A percentile compares a stretch with the other conserved stretches of the same genome.
Evolutionary conservation across 768 basidiomycete species (phyloP).

Genomic region (Zangia roseola): DNA sequence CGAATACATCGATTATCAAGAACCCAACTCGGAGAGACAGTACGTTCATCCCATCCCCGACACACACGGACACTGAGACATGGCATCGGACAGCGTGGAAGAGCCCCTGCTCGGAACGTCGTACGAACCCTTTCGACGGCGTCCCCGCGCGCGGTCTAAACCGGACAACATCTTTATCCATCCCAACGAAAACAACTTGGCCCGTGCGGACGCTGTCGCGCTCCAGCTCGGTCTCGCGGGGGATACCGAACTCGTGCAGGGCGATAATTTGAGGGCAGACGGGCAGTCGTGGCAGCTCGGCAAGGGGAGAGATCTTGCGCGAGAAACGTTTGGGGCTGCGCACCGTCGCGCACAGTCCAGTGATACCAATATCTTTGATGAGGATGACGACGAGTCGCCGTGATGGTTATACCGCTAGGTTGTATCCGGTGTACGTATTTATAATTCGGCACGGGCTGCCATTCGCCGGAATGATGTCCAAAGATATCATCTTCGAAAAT

Average conservation of each 20-base stretch:
- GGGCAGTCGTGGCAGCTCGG: slow-evolving; percentile 51
- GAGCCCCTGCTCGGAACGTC: slow-evolving; percentile 24
- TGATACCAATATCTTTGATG: slow-evolving; percentile 9
- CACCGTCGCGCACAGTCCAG: slow-evolving; percentile 7
- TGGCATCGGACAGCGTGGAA: slow-evolving; percentile 12
- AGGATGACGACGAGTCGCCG: slow-evolving; percentile 13
- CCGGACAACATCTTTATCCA: slow-evolving; percentile 63
- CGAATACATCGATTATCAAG: slow-evolving; percentile 32
- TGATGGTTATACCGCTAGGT: not conserved
- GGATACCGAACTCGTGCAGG: slow-evolving; percentile 48
- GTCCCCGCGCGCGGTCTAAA: slow-evolving; percentile 50
- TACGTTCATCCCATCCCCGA: slow-evolving; percentile 9
- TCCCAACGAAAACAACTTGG: slow-evolving; percentile 59
- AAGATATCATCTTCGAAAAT: no score
- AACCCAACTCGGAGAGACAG: slow-evolving; percentile 17
- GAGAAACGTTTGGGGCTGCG: slow-evolving; percentile 39
- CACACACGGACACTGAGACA: not conserved
- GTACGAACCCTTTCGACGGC: not conserved
- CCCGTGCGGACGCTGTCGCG: slow-evolving; percentile 64
- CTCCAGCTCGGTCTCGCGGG: slow-evolving; percentile 50
- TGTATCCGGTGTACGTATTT: not conserved
- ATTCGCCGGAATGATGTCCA: not conserved
- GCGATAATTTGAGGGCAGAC: slow-evolving; percentile 28
- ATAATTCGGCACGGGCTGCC: slow-evolving; percentile 1
- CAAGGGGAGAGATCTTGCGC: slow-evolving; percentile 49